These are phyloP conservation scores for Canavalia gladiata DNA, from an alignment of 306 rosid genomes.

Conservation along the genomic window DNA sequence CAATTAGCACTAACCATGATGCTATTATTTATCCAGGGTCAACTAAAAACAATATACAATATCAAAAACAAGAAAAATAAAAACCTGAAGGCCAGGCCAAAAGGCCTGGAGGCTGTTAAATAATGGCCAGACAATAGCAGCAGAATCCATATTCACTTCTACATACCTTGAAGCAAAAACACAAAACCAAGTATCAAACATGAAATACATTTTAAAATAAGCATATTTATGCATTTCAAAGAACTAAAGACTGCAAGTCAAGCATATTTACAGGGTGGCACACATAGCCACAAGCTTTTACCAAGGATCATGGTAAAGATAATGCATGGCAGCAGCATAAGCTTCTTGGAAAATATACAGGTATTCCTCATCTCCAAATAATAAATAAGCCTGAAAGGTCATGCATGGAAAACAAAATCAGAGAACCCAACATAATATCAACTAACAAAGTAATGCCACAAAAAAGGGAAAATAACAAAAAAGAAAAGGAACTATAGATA, in stretches of 20 bases:
- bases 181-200: slow-evolving; percentile 43
- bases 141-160: slow-evolving; percentile 98
- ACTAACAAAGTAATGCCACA: slow-evolving; percentile 23
- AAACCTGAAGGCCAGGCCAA: slow-evolving; percentile 99
- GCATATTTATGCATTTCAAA: slow-evolving; percentile 26
- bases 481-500: neutral
- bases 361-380: slow-evolving; percentile 98
- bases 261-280: slow-evolving; percentile 49
- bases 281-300: slow-evolving; percentile 63
- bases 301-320: slow-evolving; percentile 96
- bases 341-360: slow-evolving; percentile 96
- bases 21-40: slow-evolving; percentile 38
- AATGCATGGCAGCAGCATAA: slow-evolving; percentile 93
- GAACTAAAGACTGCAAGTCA: slow-evolving; percentile 41
- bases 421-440: slow-evolving; percentile 19
- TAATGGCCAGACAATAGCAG: slow-evolving; percentile 95
- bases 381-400: slow-evolving; percentile 82
- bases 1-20: slow-evolving; percentile 40
- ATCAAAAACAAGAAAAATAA: slow-evolving; percentile 33
- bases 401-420: slow-evolving; percentile 46
- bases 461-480: neutral
- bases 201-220: slow-evolving; percentile 36
- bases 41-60: slow-evolving; percentile 32
- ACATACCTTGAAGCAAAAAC: slow-evolving; percentile 76
- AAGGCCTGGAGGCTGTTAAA: slow-evolving; percentile 98